A percentile compares a stretch with the other conserved stretches of the same genome.
phyloP scores from a whole-genome alignment of 306 rosid genomes.

The Citrullus mucosospermus region DNA sequence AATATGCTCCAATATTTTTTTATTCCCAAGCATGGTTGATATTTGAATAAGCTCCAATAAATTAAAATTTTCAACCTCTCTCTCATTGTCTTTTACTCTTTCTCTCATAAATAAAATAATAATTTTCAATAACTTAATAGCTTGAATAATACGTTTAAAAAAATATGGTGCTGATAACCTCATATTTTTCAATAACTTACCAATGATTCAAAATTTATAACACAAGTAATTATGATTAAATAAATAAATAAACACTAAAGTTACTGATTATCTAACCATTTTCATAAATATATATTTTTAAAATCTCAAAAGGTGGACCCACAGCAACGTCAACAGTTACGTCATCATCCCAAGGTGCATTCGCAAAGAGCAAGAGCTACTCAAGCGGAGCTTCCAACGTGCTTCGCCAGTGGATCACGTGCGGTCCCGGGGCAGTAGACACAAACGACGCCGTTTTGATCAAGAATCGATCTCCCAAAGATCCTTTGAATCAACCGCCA shows the following conservation, averaged over 20 bases:
- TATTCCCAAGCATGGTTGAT: background rate
- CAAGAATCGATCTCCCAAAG: conserved; percentile 10
- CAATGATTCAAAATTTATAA: background rate
- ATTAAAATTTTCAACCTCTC: background rate
- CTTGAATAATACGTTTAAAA: too few relatives aligned
- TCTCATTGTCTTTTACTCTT: background rate
- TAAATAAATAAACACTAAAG: background rate
- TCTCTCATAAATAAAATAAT: background rate
- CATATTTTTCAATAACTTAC: too few relatives aligned
- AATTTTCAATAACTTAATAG: too few relatives aligned
- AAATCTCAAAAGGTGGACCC: background rate
- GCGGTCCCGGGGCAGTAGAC: conserved; percentile 43
- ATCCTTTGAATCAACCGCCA: background rate
- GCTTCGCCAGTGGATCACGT: conserved; percentile 45
- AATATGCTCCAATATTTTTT: background rate
- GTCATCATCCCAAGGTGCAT: conserved; percentile 22
- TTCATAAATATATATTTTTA: background rate
- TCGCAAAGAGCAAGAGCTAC: conserved; percentile 33
- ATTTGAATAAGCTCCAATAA: background rate
- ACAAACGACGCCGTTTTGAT: conserved; percentile 37
- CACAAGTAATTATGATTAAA: background rate
- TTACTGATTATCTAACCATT: too few relatives aligned
- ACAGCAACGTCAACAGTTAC: background rate
- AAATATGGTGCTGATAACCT: too few relatives aligned
- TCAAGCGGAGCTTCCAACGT: conserved; percentile 35